A percentile compares a stretch with the other conserved stretches of the same genome.
Conservation (phyloP, 1,284 basidiomycete species). For the Coniophora puteana region DNA sequence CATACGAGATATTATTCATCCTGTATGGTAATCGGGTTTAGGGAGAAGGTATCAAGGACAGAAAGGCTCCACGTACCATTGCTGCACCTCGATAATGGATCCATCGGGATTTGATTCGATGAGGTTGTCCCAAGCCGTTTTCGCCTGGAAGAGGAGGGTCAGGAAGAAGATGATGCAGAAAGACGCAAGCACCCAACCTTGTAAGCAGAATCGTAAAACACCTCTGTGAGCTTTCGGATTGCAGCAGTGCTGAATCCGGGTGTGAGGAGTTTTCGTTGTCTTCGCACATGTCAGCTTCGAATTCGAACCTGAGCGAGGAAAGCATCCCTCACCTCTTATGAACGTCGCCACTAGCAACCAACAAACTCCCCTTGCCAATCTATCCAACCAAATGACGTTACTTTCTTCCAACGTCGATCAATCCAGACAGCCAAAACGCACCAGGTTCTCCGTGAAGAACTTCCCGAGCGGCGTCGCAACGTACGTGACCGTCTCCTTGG, state of each 20-base stretch:
- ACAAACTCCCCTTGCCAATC: not conserved
- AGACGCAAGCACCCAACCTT: constrained; percentile 23
- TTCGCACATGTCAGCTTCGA: constrained; percentile 10
- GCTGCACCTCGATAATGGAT: constrained; percentile 45
- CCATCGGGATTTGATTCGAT: constrained; percentile 28
- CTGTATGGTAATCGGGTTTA: constrained; percentile 10
- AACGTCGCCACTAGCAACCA: not conserved
- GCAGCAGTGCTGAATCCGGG: constrained; percentile 42
- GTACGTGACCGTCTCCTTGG: constrained; percentile 44
- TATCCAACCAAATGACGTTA: not conserved
- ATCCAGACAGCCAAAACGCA: constrained; percentile 20
- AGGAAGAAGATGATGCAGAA: not conserved
- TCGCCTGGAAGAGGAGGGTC: constrained; percentile 31
- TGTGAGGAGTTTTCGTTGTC: constrained; percentile 37
- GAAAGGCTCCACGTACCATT: constrained; percentile 32
- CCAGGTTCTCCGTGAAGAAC: constrained; percentile 41
- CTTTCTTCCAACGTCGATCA: not conserved
- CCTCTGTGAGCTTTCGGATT: constrained; percentile 33
- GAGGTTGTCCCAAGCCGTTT: constrained; percentile 42
- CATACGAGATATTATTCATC: constrained; percentile 32
- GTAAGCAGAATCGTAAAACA: too few species aligned
- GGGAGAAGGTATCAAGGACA: not conserved
- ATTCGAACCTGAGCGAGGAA: not conserved
- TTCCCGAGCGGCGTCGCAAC: constrained; percentile 34
- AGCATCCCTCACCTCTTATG: not conserved